phyloP scores from a whole-genome alignment of 1,139 yeast species.

The Zygosaccharomyces pseudobailii region DNA sequence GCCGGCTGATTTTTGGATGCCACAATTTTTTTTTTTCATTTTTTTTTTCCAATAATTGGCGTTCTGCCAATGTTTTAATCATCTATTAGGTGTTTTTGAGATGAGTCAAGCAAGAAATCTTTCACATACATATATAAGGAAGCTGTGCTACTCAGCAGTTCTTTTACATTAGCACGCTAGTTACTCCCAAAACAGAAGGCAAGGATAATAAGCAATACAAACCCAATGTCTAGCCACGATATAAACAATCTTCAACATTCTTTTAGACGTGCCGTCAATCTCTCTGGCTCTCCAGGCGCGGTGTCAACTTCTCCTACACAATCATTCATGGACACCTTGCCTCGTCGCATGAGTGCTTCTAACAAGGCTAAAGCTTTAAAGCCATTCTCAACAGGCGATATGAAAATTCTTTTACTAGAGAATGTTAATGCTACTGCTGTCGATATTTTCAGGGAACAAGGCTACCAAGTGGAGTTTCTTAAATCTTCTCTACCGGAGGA shows the following conservation, averaged over 20 bases:
- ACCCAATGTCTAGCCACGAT: conserved; percentile 11
- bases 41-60: neutral
- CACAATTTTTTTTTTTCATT: neutral
- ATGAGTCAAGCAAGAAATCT: conserved; percentile 2
- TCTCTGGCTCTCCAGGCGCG: conserved; percentile 53
- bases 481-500: conserved; percentile 88
- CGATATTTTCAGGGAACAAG: conserved; percentile 77
- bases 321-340: conserved; percentile 40
- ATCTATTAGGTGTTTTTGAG: neutral
- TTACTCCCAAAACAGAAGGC: neutral
- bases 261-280: conserved; percentile 48
- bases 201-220: conserved; percentile 46
- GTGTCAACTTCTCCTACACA: conserved; percentile 58
- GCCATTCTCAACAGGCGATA: conserved; percentile 53
- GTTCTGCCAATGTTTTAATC: neutral
- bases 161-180: too few species aligned
- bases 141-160: neutral
- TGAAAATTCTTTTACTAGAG: conserved; percentile 84
- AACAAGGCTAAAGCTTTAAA: conserved; percentile 46
- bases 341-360: conserved; percentile 34
- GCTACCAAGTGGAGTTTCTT: conserved; percentile 94
- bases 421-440: conserved; percentile 92
- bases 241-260: conserved; percentile 44
- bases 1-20: neutral
- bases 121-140: conserved; percentile 2